A percentile compares a stretch with the other conserved stretches of the same genome.
phyloP scores from a whole-genome alignment of 75 land plant genomes.

The Pinus tabuliformis region DNA sequence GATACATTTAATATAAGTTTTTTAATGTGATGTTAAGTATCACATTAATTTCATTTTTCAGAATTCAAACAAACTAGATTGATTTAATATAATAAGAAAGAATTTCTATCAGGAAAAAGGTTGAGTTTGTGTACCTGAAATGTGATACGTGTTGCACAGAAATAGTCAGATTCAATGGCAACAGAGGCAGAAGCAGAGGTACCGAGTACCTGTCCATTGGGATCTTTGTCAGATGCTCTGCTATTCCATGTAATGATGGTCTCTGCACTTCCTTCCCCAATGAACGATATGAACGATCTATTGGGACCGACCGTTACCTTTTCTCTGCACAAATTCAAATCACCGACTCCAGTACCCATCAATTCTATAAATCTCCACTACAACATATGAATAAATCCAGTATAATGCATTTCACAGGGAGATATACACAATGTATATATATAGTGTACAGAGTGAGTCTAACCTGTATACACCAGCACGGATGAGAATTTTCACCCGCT shows the following conservation, averaged over 20 bases:
- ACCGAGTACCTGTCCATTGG: conserved; percentile 40
- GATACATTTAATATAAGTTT: no score
- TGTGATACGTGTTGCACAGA: conserved; percentile 70
- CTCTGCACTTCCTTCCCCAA: conserved; percentile 36
- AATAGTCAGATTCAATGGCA: conserved; percentile 68
- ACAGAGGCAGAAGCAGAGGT: conserved; percentile 70
- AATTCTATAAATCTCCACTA: neutral
- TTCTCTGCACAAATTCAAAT: conserved; percentile 46
- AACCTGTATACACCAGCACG: conserved; percentile 75
- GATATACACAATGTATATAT: neutral
- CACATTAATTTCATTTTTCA: no score
- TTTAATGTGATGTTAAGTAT: neutral
- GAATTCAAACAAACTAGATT: neutral
- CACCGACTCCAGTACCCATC: neutral
- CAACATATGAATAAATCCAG: neutral
- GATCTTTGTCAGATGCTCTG: conserved; percentile 57
- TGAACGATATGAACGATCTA: conserved; percentile 74
- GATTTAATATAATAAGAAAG: no score
- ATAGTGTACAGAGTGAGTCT: neutral
- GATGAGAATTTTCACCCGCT: conserved; percentile 52
- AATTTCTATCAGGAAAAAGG: no score
- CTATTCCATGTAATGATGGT: conserved; percentile 71
- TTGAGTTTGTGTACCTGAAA: conserved; percentile 42
- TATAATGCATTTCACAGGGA: neutral
- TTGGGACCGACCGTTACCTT: conserved; percentile 58